Percentiles rank a stretch among this genome's conserved stretches.
phyloP scores from a whole-genome alignment of 345 rosid genomes.

The Passiflora organensis region DNA sequence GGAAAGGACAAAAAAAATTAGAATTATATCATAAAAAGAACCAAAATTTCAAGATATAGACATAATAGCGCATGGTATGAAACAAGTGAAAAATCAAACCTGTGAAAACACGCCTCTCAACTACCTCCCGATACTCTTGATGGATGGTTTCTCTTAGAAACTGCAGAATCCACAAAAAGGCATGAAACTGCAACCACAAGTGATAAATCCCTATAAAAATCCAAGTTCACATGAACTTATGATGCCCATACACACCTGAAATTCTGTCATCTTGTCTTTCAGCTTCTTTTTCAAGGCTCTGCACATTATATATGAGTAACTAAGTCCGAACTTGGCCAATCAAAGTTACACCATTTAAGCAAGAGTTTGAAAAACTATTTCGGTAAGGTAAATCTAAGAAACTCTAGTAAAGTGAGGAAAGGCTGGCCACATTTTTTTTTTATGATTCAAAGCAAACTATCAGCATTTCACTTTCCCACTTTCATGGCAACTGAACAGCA shows the following conservation, averaged over 20 bases:
- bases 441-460: no score
- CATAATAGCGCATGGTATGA: not conserved
- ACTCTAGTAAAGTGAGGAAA: no score
- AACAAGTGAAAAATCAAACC: constrained; percentile 41
- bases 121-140: constrained; percentile 92
- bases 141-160: constrained; percentile 76
- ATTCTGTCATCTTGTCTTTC: constrained; percentile 85
- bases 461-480: no score
- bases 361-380: no score
- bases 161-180: constrained; percentile 36
- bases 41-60: not conserved
- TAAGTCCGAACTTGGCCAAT: no score
- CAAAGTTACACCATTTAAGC: no score
- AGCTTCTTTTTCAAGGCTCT: constrained; percentile 87
- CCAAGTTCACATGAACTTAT: not conserved
- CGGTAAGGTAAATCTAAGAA: no score
- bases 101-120: constrained; percentile 93
- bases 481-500: no score
- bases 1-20: constrained; percentile 15
- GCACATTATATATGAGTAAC: constrained; percentile 17
- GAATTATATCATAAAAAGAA: constrained; percentile 3
- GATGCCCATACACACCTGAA: constrained; percentile 50
- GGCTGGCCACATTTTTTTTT: no score
- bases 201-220: not conserved
- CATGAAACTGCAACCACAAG: not conserved